These are phyloP conservation scores for Monosporascus sp. DNA, from an alignment of 2,329 filamentous ascomycete genomes.

Conservation along the genomic window DNA sequence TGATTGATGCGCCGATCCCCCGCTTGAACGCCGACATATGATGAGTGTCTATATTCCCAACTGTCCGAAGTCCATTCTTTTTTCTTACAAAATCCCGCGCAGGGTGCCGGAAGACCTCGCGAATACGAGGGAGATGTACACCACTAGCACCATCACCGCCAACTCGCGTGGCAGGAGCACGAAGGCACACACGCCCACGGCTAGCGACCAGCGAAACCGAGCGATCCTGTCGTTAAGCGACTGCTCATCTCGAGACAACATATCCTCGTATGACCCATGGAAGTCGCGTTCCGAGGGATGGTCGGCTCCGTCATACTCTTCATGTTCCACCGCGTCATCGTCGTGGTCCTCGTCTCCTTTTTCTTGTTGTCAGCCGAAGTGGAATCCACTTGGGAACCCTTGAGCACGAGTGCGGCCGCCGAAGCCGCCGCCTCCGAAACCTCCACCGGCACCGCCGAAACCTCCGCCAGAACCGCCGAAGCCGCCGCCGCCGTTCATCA, in stretches of 20 bases:
- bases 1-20: background rate
- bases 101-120: slow-evolving; percentile 21
- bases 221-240: slow-evolving; percentile 17
- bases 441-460: slow-evolving; percentile 39
- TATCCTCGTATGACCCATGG: slow-evolving; percentile 6
- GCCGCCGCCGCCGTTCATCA: slow-evolving; percentile 66
- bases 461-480: slow-evolving; percentile 47
- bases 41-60: slow-evolving; percentile 23
- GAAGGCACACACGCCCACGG: slow-evolving; percentile 20
- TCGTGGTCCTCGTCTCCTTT: slow-evolving; percentile 25
- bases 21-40: slow-evolving; percentile 22
- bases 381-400: slow-evolving; percentile 49
- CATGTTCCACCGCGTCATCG: slow-evolving; percentile 25
- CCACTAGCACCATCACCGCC: slow-evolving; percentile 22
- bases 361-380: slow-evolving; percentile 47
- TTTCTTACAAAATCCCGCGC: slow-evolving; percentile 19
- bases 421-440: slow-evolving; percentile 47
- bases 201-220: slow-evolving; percentile 23
- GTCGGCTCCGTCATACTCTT: slow-evolving; percentile 22
- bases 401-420: slow-evolving; percentile 37
- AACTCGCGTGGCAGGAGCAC: slow-evolving; percentile 26
- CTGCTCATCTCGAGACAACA: slow-evolving; percentile 9
- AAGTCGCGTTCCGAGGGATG: slow-evolving; percentile 9
- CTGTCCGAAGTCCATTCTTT: background rate
- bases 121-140: slow-evolving; percentile 26